Percentiles rank a stretch among this genome's conserved stretches.
These are phyloP conservation scores for Dalbergia cultrata DNA, from an alignment of 306 rosid species.

Conservation along the genomic window DNA sequence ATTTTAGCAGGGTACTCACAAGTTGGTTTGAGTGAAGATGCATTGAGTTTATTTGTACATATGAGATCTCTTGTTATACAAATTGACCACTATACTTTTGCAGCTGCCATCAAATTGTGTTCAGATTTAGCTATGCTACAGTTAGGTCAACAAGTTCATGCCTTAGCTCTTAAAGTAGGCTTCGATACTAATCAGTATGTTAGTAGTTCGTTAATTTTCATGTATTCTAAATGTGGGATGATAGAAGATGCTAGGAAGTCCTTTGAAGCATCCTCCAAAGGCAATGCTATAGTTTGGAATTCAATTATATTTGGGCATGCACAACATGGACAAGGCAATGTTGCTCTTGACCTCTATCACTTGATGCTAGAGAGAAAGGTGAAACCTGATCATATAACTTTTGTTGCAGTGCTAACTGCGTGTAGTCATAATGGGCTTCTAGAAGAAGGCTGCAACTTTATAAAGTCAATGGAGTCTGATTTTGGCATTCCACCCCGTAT, in stretches of 20 bases:
- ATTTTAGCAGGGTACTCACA: conserved; percentile 81
- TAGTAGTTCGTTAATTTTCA: conserved; percentile 79
- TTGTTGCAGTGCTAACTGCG: conserved; percentile 85
- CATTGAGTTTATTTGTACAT: conserved; percentile 63
- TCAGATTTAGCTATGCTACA: conserved; percentile 82
- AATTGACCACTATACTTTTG: conserved; percentile 74
- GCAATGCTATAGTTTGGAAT: conserved; percentile 76
- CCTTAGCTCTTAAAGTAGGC: conserved; percentile 63
- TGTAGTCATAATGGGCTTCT: conserved; percentile 87
- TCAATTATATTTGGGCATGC: conserved; percentile 88
- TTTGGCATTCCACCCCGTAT: conserved; percentile 65
- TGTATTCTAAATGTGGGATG: conserved; percentile 93
- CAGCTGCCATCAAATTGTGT: conserved; percentile 73
- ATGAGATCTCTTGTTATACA: conserved; percentile 61
- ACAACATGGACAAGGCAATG: conserved; percentile 78
- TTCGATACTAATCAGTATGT: conserved; percentile 69
- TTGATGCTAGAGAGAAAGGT: conserved; percentile 70
- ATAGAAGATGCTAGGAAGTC: conserved; percentile 78
- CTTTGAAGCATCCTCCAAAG: conserved; percentile 67
- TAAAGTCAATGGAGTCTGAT: conserved; percentile 64
- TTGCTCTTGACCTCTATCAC: conserved; percentile 72
- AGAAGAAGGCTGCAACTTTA: conserved; percentile 67
- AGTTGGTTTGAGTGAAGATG: conserved; percentile 75
- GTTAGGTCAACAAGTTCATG: conserved; percentile 82
- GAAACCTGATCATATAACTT: conserved; percentile 84